A percentile compares a stretch with the other conserved stretches of the same genome.
Conservation (phyloP, 192 early-diverging fungal genomes). For the Entomortierella chlamydospora region DNA sequence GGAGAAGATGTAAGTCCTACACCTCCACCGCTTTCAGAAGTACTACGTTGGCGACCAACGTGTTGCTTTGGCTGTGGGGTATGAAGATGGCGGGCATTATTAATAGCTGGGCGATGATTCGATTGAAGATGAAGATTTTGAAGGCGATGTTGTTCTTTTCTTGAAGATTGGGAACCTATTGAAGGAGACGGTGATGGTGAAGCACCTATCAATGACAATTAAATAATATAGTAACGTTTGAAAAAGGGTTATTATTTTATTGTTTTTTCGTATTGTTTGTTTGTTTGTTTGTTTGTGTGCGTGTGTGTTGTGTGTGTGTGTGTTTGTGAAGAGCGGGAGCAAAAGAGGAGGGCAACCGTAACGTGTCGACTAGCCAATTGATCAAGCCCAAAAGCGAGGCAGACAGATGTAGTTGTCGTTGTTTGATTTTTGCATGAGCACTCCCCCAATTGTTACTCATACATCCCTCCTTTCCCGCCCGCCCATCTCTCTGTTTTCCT, state of each 20-base stretch:
- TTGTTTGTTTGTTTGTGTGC: neutral
- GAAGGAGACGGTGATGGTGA: neutral
- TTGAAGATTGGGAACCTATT: neutral
- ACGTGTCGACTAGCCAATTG: too few species aligned
- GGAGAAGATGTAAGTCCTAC: neutral
- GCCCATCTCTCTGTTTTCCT: neutral
- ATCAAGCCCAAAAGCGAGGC: neutral
- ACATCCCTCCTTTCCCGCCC: neutral
- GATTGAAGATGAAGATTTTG: neutral
- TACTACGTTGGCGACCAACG: slow-evolving; percentile 5
- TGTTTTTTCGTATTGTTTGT: too few species aligned
- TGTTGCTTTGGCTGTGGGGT: neutral
- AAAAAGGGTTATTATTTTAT: neutral
- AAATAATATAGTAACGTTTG: neutral
- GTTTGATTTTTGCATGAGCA: slow-evolving; percentile 2
- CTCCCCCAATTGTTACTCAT: neutral
- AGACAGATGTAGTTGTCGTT: neutral
- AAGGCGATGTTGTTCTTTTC: slow-evolving; percentile 9
- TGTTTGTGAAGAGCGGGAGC: too few species aligned
- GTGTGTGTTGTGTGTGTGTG: too few species aligned
- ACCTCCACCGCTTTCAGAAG: neutral
- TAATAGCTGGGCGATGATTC: neutral
- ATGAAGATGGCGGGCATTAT: slow-evolving; percentile 5
- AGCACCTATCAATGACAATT: slow-evolving; percentile 1
- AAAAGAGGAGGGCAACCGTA: neutral